Base-by-base conservation (phyloP, 345 rosid species). In the Schrenkiella parvula region DNA sequence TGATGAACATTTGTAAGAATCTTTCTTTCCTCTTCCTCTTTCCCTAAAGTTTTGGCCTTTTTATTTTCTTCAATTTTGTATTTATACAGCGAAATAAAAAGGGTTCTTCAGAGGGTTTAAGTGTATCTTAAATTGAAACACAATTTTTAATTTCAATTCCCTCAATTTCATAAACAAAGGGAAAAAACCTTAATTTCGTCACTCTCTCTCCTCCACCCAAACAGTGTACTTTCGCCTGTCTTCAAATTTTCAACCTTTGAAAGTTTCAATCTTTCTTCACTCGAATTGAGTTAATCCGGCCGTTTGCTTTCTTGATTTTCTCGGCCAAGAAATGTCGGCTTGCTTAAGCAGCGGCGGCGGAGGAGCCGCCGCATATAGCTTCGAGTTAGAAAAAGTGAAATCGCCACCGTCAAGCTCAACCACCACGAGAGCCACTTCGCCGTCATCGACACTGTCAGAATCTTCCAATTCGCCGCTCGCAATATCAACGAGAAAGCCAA, bases 361-460 rank as follows among this genome's bases (percentile, higher is more conserved):
- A 25, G 82, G 86, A 69, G 73, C 89, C 28, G 80, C 75, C 7
- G 76, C 76, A 0, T 91, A 86, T 53, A 88, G 82, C 8, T 79
- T 93, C 47, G 96, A 93, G 51, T 81, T 91, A 14, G 96, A 89
- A n/a, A 71, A 87, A 11, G 80, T 89, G 48, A 93, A 91, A 64
- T 78, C 91, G 1, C 60, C 91, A 10, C 68, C 76, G 48, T 80
- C 92, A 11, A 71, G 82, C 4, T 84, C 88, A 5, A 84, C 82
- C 32, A 75, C 84, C 25, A 81, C 87, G 2, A 77, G 76, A 64
- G 80, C 80, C 7, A 76, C 79, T 9, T 89, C 97, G 1, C 96
- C 96, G 7, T 88, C 92, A 12, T 95, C 97, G 25, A 91, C 97
- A 7, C 58, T 91, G 56, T 88, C 96, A 0, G 97, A 91, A 73